phyloP scores from a whole-genome alignment of 1,139 yeast species.

The Yamadazyma blattariae region DNA sequence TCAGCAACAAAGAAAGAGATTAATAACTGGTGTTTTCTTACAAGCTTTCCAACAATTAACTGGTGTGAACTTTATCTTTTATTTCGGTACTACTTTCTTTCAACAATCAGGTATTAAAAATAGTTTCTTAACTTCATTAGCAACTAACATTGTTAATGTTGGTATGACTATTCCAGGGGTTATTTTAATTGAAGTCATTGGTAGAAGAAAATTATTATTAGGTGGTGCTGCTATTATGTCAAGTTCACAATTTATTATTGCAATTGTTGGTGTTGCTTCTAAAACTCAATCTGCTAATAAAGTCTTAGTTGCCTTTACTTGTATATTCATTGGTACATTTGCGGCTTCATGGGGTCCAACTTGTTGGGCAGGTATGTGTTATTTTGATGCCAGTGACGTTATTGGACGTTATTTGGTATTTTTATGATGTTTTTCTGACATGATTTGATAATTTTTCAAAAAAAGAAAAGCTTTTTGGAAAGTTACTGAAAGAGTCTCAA shows the following conservation, averaged over 20 bases:
- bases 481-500: too few relatives aligned
- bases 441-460: too few relatives aligned
- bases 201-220: slow-evolving; percentile 34
- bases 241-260: slow-evolving; percentile 60
- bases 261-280: slow-evolving; percentile 58
- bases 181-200: slow-evolving; percentile 29
- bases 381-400: too few relatives aligned
- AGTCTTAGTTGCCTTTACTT: slow-evolving; percentile 59
- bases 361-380: slow-evolving; percentile 72
- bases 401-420: too few relatives aligned
- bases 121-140: slow-evolving; percentile 30
- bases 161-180: slow-evolving; percentile 36
- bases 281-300: slow-evolving; percentile 44
- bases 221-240: slow-evolving; percentile 63
- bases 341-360: slow-evolving; percentile 78
- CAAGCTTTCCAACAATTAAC: slow-evolving; percentile 67
- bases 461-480: too few relatives aligned
- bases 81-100: slow-evolving; percentile 66
- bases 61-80: slow-evolving; percentile 71
- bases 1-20: slow-evolving; percentile 34
- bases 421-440: too few relatives aligned
- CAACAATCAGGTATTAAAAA: slow-evolving; percentile 47
- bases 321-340: slow-evolving; percentile 64
- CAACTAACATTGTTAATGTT: slow-evolving; percentile 37
- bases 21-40: slow-evolving; percentile 29